phyloP scores from a whole-genome alignment of 345 rosid species.

The Iberis pinnata region DNA sequence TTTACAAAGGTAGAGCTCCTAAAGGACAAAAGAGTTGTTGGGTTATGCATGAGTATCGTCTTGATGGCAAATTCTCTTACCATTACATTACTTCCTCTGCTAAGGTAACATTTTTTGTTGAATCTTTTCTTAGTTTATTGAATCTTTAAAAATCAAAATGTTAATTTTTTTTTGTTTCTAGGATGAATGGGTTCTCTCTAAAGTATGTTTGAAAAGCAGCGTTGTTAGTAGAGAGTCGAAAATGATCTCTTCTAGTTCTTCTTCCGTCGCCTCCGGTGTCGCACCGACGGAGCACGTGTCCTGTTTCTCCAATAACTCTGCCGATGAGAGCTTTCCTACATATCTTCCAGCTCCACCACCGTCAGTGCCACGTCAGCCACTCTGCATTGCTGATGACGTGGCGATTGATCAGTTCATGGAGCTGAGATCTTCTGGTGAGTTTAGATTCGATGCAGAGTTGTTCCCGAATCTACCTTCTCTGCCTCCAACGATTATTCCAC shows the following conservation, averaged over 20 bases:
- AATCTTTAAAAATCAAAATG: not conserved
- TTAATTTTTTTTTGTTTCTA: slow-evolving; percentile 8
- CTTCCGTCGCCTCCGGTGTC: slow-evolving; percentile 35
- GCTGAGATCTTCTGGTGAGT: slow-evolving; percentile 9
- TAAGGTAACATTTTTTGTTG: slow-evolving; percentile 33
- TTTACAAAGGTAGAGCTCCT: slow-evolving; percentile 87
- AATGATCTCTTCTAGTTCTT: slow-evolving; percentile 16
- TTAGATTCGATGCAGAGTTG: slow-evolving; percentile 6
- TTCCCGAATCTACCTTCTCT: slow-evolving; percentile 27
- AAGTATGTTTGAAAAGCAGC: slow-evolving; percentile 69
- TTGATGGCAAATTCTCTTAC: slow-evolving; percentile 85
- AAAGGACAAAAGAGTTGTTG: slow-evolving; percentile 88
- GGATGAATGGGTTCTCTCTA: slow-evolving; percentile 96
- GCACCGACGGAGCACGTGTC: slow-evolving; percentile 97
- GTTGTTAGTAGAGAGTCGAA: slow-evolving; percentile 28
- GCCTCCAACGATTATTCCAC: slow-evolving; percentile 22
- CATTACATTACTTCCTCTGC: slow-evolving; percentile 66
- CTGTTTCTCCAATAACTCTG: slow-evolving; percentile 94
- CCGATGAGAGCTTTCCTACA: slow-evolving; percentile 22
- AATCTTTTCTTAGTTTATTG: not conserved
- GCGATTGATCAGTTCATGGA: slow-evolving; percentile 14
- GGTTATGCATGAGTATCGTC: slow-evolving; percentile 99
- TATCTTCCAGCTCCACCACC: slow-evolving; percentile 8
- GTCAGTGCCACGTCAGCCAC: slow-evolving; percentile 30
- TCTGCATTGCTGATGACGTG: slow-evolving; percentile 13